These are phyloP conservation scores for Gracilaria gracilis DNA, from an alignment of 23 red algal genomes.

Conservation along the genomic window DNA sequence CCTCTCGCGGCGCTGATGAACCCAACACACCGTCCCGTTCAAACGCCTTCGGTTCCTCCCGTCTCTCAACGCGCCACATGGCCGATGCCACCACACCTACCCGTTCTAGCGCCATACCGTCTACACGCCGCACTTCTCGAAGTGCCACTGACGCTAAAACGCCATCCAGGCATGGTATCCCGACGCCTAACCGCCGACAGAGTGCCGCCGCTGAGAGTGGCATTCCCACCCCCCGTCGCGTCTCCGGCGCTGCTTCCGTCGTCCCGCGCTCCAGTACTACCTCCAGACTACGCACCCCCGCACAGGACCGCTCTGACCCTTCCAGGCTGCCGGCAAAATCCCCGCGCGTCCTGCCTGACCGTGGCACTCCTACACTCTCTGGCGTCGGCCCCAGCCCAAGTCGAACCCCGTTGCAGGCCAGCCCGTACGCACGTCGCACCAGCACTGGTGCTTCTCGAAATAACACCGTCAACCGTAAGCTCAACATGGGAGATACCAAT, in stretches of 20 bases:
- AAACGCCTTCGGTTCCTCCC: background rate
- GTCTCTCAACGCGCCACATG: background rate
- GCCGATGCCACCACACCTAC: background rate
- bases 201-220: background rate
- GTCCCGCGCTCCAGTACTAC: background rate
- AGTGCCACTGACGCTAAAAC: background rate
- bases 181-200: conserved; percentile 13
- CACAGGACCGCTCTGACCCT: conserved; percentile 11
- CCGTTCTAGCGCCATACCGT: background rate
- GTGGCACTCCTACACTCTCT: conserved; percentile 21
- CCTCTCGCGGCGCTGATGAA: background rate
- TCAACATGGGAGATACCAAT: conserved; percentile 12
- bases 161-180: background rate
- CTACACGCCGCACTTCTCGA: background rate
- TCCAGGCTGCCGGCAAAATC: background rate
- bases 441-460: conserved; percentile 4
- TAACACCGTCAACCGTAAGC: conserved; percentile 9
- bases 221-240: background rate
- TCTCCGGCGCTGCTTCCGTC: background rate
- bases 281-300: conserved; percentile 29
- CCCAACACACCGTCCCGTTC: background rate
- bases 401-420: conserved; percentile 42
- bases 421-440: conserved; percentile 42
- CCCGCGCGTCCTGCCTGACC: conserved; percentile 40
- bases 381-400: background rate